Percentiles rank a stretch among this genome's conserved stretches.
phyloP scores from a whole-genome alignment of 2,329 filamentous ascomycete species.

The Phyllosticta citribraziliensis region DNA sequence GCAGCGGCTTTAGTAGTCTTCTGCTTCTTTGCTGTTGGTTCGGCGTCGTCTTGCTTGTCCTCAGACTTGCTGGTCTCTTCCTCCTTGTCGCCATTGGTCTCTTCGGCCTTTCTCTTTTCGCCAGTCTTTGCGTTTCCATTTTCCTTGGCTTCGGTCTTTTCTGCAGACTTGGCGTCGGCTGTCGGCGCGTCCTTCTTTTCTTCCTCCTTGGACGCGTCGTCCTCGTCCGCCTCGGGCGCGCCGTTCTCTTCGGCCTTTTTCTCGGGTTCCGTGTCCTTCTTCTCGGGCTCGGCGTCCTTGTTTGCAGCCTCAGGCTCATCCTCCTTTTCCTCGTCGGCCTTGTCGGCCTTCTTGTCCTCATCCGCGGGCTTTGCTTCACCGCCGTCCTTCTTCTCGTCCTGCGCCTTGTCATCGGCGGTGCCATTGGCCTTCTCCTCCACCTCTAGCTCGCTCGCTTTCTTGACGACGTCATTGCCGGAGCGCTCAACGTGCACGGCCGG shows the following conservation, averaged over 20 bases:
- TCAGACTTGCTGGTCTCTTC: constrained; percentile 17
- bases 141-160: constrained; percentile 19
- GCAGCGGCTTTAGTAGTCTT: constrained; percentile 24
- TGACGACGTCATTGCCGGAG: constrained; percentile 55
- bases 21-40: constrained; percentile 22
- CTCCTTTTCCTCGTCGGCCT: constrained; percentile 20
- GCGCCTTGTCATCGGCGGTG: constrained; percentile 16
- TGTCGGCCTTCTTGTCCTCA: constrained; percentile 24
- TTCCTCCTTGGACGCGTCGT: constrained; percentile 19
- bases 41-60: constrained; percentile 15
- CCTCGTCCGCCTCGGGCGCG: constrained; percentile 29
- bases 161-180: constrained; percentile 17
- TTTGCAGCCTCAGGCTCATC: constrained; percentile 17
- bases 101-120: constrained; percentile 25
- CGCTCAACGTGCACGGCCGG: constrained; percentile 51
- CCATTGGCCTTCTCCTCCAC: constrained; percentile 39
- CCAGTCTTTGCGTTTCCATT: constrained; percentile 23
- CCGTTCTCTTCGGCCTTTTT: constrained; percentile 23
- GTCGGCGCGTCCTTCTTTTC: constrained; percentile 17
- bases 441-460: constrained; percentile 50
- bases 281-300: constrained; percentile 16
- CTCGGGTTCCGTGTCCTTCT: constrained; percentile 16
- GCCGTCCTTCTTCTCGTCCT: constrained; percentile 23
- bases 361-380: constrained; percentile 23
- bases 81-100: constrained; percentile 17